These are phyloP conservation scores for Aspergillus nidulans DNA, from an alignment of 495 filamentous ascomycete genomes.

Conservation along the genomic window DNA sequence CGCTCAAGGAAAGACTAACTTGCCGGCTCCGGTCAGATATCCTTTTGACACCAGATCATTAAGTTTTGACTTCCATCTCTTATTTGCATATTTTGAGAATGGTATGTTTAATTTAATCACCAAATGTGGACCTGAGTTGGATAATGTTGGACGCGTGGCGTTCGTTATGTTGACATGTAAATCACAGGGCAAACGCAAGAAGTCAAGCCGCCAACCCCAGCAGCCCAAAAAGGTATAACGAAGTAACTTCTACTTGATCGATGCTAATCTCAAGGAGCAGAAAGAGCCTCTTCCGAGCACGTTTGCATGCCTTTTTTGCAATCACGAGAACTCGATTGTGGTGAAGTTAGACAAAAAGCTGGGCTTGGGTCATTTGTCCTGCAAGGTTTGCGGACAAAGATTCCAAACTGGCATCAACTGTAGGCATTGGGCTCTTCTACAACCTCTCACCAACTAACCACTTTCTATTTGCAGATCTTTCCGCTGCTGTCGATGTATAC, in stretches of 20 bases:
- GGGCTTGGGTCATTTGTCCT: constrained; percentile 75
- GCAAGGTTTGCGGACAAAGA: constrained; percentile 88
- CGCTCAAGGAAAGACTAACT: neutral
- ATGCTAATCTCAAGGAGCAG: constrained; percentile 37
- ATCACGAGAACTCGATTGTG: constrained; percentile 85
- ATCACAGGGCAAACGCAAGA: constrained; percentile 87
- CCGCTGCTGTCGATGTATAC: constrained; percentile 88
- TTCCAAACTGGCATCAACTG: constrained; percentile 93
- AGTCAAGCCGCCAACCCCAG: constrained; percentile 77
- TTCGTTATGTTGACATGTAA: neutral
- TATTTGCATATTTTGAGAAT: neutral
- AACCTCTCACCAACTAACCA: neutral
- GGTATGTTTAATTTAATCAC: neutral
- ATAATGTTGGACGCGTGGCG: too few species aligned
- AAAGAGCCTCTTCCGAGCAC: constrained; percentile 79
- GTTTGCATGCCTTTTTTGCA: constrained; percentile 98
- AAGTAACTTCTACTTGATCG: neutral
- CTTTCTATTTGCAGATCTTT: constrained; percentile 58
- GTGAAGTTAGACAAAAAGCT: constrained; percentile 90
- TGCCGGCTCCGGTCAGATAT: too few species aligned
- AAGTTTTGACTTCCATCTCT: neutral
- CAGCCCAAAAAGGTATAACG: constrained; percentile 71
- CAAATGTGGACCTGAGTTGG: too few species aligned
- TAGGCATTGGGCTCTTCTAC: constrained; percentile 39
- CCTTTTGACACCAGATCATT: neutral